phyloP scores from a whole-genome alignment of 768 basidiomycete genomes.

The Strobilomyces echinocephalus region DNA sequence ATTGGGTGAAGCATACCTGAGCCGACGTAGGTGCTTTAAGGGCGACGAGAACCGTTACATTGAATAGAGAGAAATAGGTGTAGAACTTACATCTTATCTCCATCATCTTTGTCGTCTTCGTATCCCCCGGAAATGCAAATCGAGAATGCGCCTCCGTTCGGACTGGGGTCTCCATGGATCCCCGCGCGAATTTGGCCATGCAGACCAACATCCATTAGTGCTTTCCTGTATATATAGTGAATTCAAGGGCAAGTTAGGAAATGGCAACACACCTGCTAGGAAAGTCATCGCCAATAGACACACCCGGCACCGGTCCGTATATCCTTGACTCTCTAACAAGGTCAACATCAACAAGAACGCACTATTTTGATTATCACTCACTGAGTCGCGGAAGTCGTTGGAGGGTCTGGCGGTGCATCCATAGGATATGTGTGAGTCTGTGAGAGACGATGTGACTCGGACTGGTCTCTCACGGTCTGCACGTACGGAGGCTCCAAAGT shows the following conservation, averaged over 20 bases:
- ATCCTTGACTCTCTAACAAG: slow-evolving; percentile 6
- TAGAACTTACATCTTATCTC: slow-evolving; percentile 33
- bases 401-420: not conserved
- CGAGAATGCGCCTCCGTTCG: slow-evolving; percentile 33
- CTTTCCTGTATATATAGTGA: slow-evolving; percentile 9
- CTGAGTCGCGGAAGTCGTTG: not conserved
- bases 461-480: too few species aligned
- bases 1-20: slow-evolving; percentile 15
- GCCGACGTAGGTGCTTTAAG: slow-evolving; percentile 33
- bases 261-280: slow-evolving; percentile 2
- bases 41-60: not conserved
- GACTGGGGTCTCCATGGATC: slow-evolving; percentile 33
- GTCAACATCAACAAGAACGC: not conserved
- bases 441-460: too few species aligned
- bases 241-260: not conserved
- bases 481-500: too few species aligned
- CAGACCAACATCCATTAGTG: slow-evolving; percentile 25
- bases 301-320: slow-evolving; percentile 29
- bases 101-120: slow-evolving; percentile 36
- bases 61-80: not conserved
- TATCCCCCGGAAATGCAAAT: slow-evolving; percentile 41
- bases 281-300: slow-evolving; percentile 22
- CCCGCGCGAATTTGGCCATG: slow-evolving; percentile 34
- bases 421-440: not conserved
- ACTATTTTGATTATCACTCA: not conserved